phyloP scores from a whole-genome alignment of 768 basidiomycete species.

The Boletus rex-veris region DNA sequence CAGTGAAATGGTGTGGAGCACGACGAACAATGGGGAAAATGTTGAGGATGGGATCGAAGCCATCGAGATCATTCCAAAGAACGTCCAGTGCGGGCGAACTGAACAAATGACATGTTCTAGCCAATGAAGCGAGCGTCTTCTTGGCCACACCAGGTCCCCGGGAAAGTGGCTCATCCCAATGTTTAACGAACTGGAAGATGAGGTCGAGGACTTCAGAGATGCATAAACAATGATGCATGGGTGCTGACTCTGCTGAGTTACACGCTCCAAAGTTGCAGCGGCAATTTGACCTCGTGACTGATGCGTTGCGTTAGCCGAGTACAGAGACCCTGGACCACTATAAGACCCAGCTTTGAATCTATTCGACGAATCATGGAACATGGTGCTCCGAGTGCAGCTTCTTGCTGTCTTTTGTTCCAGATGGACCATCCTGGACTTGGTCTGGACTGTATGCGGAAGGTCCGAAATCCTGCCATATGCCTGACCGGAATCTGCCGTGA shows the following conservation, averaged over 20 bases:
- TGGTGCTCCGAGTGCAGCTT: background rate
- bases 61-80: conserved; percentile 12
- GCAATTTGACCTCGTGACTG: background rate
- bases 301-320: too few species aligned
- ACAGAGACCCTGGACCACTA: too few species aligned
- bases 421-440: too few species aligned
- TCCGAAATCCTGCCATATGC: too few species aligned
- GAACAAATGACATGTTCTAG: conserved; percentile 13
- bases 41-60: conserved; percentile 10
- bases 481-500: too few species aligned
- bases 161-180: background rate
- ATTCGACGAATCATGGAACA: background rate
- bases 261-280: too few species aligned
- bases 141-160: background rate
- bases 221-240: conserved; percentile 39
- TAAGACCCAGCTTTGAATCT: background rate
- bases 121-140: conserved; percentile 9
- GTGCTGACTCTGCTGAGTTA: background rate
- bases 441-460: too few species aligned
- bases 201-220: conserved; percentile 11
- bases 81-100: conserved; percentile 11
- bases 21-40: conserved; percentile 5
- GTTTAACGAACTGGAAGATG: background rate
- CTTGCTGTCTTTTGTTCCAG: background rate
- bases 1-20: background rate